Base-by-base conservation (phyloP, 2,329 filamentous ascomycete genomes). In the Helotiales sp. region DNA sequence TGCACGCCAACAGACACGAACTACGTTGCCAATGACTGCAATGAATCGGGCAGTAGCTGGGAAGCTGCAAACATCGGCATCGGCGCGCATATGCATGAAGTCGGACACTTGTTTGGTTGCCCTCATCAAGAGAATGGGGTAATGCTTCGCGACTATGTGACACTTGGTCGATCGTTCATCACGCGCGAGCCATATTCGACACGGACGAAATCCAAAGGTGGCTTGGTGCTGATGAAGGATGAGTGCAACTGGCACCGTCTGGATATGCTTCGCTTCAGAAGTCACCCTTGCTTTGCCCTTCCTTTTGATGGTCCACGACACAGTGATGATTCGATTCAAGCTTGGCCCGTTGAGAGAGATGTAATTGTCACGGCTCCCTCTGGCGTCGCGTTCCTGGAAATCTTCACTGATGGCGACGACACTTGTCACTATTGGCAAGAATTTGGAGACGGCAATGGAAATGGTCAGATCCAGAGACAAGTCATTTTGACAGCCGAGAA, bases 1-100 rank as follows among this genome's bases (percentile, higher is more conserved):
- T 96, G 92, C 73, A 96, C 93, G 2, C 85, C 88, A 30, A 97
- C 92, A 0, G 91, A 98, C 70, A 90, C 87, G 9, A 82, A 85
- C 36, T 83, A 83, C 66, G 86, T 96, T 34, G 89, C 89, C 15
- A 96, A 97, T 67, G 91, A 96, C 71, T 91, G 86, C 72, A 89
- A 89, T 66, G 90, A 96, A 64, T 88, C 87, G 6, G 93, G 93
- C 24, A 96, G 90, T 70, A 95, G 87, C 47, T 98, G 93, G 93
- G 93, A 98, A 72, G 87, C 92, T n/a, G 92, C 91, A 25, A 96
- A 93, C 66, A 89, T 96, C 60, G 93, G 93, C 29, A 96, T 98
- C 63, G 93, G 93, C 7, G 93, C 91, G 9, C 93, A 98, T 73
- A 74, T 98, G 48, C 93, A 96, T 72, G 92, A 97, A 74, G 89